Evolutionary conservation across 148 eudicot species (phyloP), one percentile per base, ranked within the genome.

Genomic region (Dysphania ambrosioides): DNA sequence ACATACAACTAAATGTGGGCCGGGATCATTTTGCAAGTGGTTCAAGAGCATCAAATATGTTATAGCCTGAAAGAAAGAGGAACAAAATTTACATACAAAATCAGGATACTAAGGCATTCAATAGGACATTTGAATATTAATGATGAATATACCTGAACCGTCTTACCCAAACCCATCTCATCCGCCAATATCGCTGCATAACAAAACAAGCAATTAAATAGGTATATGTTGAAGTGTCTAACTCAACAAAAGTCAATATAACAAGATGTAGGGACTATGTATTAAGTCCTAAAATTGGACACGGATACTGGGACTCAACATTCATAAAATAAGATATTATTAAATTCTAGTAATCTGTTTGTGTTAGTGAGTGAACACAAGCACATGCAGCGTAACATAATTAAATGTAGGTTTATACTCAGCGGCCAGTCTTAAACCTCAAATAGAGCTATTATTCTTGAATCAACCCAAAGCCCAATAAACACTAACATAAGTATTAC

Each of bases 111-210:
- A 42, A 80, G 60, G 78, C 68, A 70, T 38, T 42, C n/a, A 26
- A 57, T 34, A 36, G 44, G 59, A 53, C 7, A 35, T 35, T 6
- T 56, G 40, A 18, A 73, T 3, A 5, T 6, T 15, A 13, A 15
- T 12, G 58, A 24, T 41, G 73, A 74, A 19, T 16, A 42, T 77
- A 94, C 98, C 97, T 94, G 98, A 79, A 94, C 83, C 62, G 98
- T 94, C 84, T 94, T 94, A 35, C 98, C 98, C 79, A 94, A 97
- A 72, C 98, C 98, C 98, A 94, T 94, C 85, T 94, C 98, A 83
- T 94, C 98, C 24, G 98, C 98, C 85, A 94, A 86, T 81, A 94
- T 94, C 60, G 98, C 98, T 94, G 97, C 88, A 67, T 10, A 30
- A 10, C 34, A 67, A 26, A 67, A 41, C 10, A 41, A n/a, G n/a